Evolutionary conservation across 2,329 filamentous ascomycete species (phyloP).

Genomic region (Phoma sp.): DNA sequence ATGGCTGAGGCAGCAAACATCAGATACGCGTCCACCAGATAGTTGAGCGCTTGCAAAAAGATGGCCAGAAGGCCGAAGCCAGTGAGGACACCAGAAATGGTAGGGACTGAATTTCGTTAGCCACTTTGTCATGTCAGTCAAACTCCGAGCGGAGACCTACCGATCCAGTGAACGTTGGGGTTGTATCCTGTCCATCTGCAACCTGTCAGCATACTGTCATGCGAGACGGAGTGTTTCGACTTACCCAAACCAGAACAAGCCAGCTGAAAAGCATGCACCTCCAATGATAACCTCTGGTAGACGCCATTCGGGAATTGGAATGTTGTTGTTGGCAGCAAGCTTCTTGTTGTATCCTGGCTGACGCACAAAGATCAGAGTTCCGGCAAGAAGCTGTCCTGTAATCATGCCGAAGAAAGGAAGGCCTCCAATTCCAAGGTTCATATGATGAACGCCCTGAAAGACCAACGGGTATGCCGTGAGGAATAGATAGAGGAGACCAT

Average conservation of each 20-base stretch:
- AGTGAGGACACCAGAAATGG: slow-evolving; percentile 57
- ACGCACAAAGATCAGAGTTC: slow-evolving; percentile 65
- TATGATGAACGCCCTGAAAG: slow-evolving; percentile 73
- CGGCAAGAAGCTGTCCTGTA: slow-evolving; percentile 72
- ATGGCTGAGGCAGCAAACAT: not conserved
- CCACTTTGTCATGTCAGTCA: not conserved
- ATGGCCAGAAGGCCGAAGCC: slow-evolving; percentile 64
- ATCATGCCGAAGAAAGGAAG: slow-evolving; percentile 89
- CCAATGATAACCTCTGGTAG: slow-evolving; percentile 61
- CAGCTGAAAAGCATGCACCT: slow-evolving; percentile 52
- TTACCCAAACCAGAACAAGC: slow-evolving; percentile 47
- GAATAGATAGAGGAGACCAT: slow-evolving; percentile 82
- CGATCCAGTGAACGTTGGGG: slow-evolving; percentile 50
- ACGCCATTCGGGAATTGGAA: slow-evolving; percentile 64
- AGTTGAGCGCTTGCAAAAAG: slow-evolving; percentile 65
- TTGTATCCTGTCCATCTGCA: slow-evolving; percentile 51
- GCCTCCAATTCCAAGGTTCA: slow-evolving; percentile 73
- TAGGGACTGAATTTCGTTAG: slow-evolving; percentile 35
- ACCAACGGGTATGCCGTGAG: slow-evolving; percentile 84
- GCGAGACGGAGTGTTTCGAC: too few relatives aligned
- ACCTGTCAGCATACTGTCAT: too few relatives aligned
- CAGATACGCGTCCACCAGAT: slow-evolving; percentile 49
- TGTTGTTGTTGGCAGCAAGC: slow-evolving; percentile 54
- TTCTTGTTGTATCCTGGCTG: slow-evolving; percentile 70
- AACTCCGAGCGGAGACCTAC: not conserved